Conservation (phyloP, 768 basidiomycete genomes). For the Coprinopsis marcescibilis region DNA sequence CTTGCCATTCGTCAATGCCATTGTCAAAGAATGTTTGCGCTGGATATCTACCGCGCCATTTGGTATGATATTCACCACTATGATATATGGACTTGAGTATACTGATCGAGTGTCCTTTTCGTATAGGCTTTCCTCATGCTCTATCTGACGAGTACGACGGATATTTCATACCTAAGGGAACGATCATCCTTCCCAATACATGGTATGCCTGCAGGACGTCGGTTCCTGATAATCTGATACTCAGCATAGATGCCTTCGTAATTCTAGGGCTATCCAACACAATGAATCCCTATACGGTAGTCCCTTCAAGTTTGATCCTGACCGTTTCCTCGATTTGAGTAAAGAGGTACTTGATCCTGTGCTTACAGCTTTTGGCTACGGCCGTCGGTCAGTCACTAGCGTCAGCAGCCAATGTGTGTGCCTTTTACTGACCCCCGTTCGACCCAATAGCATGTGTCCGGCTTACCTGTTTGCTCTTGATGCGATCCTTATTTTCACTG, state of each 20-base stretch:
- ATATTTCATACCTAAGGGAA: slow-evolving; percentile 31
- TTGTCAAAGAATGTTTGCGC: slow-evolving; percentile 10
- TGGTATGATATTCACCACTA: not conserved
- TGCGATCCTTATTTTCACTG: not conserved
- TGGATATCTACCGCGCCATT: slow-evolving; percentile 8
- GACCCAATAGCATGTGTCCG: not conserved
- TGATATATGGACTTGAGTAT: not conserved
- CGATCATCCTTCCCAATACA: slow-evolving; percentile 17
- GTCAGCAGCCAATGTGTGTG: not conserved
- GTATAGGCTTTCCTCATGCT: slow-evolving; percentile 13
- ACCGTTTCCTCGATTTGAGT: slow-evolving; percentile 22
- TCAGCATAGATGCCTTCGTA: not conserved
- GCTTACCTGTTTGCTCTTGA: not conserved
- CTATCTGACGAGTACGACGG: slow-evolving; percentile 27
- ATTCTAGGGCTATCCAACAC: slow-evolving; percentile 25
- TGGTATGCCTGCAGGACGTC: slow-evolving; percentile 13
- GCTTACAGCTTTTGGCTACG: slow-evolving; percentile 20
- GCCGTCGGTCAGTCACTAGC: slow-evolving; percentile 10
- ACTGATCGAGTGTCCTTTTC: not conserved
- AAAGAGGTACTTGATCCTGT: slow-evolving; percentile 9
- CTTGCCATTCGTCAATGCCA: slow-evolving; percentile 12
- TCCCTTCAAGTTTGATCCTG: slow-evolving; percentile 27
- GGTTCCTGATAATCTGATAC: not conserved
- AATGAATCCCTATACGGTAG: slow-evolving; percentile 26
- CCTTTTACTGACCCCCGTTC: not conserved